Conservation (phyloP, 2,329 filamentous ascomycete species). For the Juglanconis sp. region DNA sequence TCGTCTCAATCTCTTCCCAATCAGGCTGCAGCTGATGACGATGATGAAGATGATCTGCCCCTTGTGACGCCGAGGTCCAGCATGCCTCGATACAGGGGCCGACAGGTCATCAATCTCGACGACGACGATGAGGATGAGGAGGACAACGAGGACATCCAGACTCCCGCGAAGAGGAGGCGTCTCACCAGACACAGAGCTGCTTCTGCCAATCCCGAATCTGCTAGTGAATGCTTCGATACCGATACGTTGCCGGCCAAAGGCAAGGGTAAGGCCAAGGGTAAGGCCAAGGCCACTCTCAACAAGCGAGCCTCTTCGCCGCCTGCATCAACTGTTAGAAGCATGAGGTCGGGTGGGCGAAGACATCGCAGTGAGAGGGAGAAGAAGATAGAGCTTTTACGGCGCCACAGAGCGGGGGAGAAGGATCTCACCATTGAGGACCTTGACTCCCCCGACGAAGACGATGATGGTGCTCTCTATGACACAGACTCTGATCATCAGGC, state of each 20-base stretch:
- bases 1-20: slow-evolving; percentile 17
- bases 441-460: slow-evolving; percentile 35
- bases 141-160: slow-evolving; percentile 19
- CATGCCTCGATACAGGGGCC: background rate
- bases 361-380: slow-evolving; percentile 38
- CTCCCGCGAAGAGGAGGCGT: slow-evolving; percentile 29
- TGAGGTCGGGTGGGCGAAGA: slow-evolving; percentile 18
- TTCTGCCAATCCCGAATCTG: background rate
- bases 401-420: slow-evolving; percentile 36
- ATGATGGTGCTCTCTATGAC: slow-evolving; percentile 33
- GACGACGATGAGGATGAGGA: slow-evolving; percentile 10
- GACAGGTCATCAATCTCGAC: background rate
- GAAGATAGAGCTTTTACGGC: slow-evolving; percentile 36
- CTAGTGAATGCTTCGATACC: background rate
- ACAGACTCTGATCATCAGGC: slow-evolving; percentile 29
- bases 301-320: background rate
- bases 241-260: background rate
- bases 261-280: background rate
- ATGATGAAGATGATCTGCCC: slow-evolving; percentile 12
- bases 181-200: slow-evolving; percentile 15
- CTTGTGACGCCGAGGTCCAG: slow-evolving; percentile 15
- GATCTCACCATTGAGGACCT: slow-evolving; percentile 35
- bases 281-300: background rate
- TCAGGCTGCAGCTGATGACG: slow-evolving; percentile 9
- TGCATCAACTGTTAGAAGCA: slow-evolving; percentile 5